A percentile compares a stretch with the other conserved stretches of the same genome.
Evolutionary conservation across 192 early-diverging fungal genomes (phyloP).

Genomic region (Backusella liffmaniae): DNA sequence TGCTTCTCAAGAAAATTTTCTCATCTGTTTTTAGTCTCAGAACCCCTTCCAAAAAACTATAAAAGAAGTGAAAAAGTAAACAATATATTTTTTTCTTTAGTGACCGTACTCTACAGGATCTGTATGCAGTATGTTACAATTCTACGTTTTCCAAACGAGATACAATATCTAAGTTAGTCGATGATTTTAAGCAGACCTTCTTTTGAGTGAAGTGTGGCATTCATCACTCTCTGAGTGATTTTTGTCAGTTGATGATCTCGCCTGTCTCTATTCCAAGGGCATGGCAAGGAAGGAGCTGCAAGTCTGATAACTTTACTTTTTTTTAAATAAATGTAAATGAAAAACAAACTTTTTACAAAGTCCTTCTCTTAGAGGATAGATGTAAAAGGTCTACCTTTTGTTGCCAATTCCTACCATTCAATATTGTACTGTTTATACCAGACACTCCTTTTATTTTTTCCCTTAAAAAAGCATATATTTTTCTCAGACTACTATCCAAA

Average conservation of each 20-base stretch:
- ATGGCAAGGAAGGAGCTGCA: constrained; percentile 28
- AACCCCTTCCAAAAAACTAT: not conserved
- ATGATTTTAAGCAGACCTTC: constrained; percentile 30
- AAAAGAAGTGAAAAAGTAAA: not conserved
- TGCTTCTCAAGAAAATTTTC: not conserved
- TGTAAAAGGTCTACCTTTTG: too few species aligned
- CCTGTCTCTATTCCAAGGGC: constrained; percentile 34
- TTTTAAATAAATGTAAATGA: constrained; percentile 1
- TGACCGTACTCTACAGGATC: constrained; percentile 38
- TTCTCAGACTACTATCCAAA: too few species aligned
- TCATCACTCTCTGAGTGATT: constrained; percentile 14
- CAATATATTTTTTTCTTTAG: constrained; percentile 24
- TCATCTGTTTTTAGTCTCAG: not conserved
- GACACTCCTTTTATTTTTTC: too few species aligned
- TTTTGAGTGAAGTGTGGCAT: constrained; percentile 33
- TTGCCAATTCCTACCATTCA: too few species aligned
- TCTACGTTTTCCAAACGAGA: constrained; percentile 35
- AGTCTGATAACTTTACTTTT: constrained; percentile 29
- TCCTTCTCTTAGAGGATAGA: too few species aligned
- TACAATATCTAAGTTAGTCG: constrained; percentile 27
- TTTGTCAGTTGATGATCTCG: constrained; percentile 35
- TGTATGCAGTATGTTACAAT: constrained; percentile 34
- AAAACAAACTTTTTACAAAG: not conserved
- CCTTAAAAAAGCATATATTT: too few species aligned
- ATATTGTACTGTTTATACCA: too few species aligned